Evolutionary conservation across 169 alveolate species (phyloP), one percentile per base, ranked within the genome.

Genomic region (Theileria equi): DNA sequence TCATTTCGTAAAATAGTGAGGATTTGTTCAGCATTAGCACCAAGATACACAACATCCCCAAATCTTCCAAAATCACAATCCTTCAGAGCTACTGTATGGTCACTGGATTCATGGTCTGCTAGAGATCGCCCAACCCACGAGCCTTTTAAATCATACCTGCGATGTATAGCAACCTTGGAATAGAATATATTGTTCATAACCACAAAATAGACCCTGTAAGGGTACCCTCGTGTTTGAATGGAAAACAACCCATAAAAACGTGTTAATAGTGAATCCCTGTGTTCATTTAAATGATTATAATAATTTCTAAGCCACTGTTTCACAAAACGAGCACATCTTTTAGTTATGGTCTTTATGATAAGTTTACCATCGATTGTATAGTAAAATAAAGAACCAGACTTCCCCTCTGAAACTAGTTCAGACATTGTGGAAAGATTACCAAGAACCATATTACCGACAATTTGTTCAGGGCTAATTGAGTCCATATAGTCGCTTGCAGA

Each of bases 381-480:
- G 81, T 95, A 96, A 72, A 96, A 96, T 62, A 96, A 93, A 8
- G 98, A 90, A 10, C 99, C 99, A 68, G 97, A 90, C 67, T 92
- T 92, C 10, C 99, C 99, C 65, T 95, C 97, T 6, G 97, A 88
- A 44, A 94, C 90, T 48, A 94, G 79, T 78, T 95, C 98, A 36
- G 96, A 90, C 48, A 96, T 88, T 3, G 97, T 91, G 45, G 95
- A 85, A 44, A 95, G 90, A 69, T 95, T 95, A n/a, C 98, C 98
- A 71, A 94, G 87, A n/a, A 93, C 91, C 93, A 95, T 90, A 65
- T 93, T 93, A 32, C 97, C 96, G 47, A 91, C 86, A 43, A 96
- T 86, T 74, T 94, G 98, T 78, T 96, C 98, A 4, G 98, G 98
- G 0, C 98, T 98, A 23, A 95, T 94, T 17, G 98, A 93, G 74